Base-by-base conservation (phyloP, 768 basidiomycete species). In the Mycena rebaudengoi region DNA sequence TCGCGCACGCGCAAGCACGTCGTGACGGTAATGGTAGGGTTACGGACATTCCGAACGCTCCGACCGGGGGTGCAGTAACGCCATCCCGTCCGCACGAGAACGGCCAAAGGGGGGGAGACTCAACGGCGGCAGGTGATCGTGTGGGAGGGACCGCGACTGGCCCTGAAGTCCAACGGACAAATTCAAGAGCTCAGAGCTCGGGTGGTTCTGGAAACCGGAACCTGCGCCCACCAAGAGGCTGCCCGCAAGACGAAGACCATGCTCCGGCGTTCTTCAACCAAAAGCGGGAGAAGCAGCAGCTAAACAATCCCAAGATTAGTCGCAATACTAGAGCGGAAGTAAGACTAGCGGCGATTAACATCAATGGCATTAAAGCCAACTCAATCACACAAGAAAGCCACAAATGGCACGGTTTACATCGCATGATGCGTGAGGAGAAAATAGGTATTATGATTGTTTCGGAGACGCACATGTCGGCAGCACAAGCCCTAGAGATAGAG, bases 371-470 rank as follows among this genome's bases (percentile, higher is more conserved):
- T 2, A 28, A 29, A 18, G 41, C 40, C 2, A 30, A 23, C 3
- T 56, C 54, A 8, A 40, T 56, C 35, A 55, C 39, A n/a, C n/a
- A n/a, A n/a, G n/a, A n/a, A n/a, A n/a, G n/a, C n/a, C n/a, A n/a
- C n/a, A 58, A 58, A 58, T 58, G 56, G 56, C 56, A 58, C n/a
- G 43, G 32, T 1, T 13, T 58, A 3, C 56, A 58, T 28, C 4
- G 56, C 2, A 45, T 58, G 11, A 20, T 58, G 28, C 32, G 29
- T 4, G 56, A 33, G 3, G 16, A 45, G 18, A 33, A 58, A 37
- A 4, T 48, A 6, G 56, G 56, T 4, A 20, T 46, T 33, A 12
- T 35, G 16, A 20, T 58, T 23, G 28, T 58, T 7, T 25, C 43
- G 2, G 53, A 55, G 30, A 43, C 39, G n/a, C 39, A 56, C 28